Evolutionary conservation across 2,329 filamentous ascomycete genomes (phyloP), one percentile per base, ranked within the genome.

Genomic region (Apiospora saccharicola): DNA sequence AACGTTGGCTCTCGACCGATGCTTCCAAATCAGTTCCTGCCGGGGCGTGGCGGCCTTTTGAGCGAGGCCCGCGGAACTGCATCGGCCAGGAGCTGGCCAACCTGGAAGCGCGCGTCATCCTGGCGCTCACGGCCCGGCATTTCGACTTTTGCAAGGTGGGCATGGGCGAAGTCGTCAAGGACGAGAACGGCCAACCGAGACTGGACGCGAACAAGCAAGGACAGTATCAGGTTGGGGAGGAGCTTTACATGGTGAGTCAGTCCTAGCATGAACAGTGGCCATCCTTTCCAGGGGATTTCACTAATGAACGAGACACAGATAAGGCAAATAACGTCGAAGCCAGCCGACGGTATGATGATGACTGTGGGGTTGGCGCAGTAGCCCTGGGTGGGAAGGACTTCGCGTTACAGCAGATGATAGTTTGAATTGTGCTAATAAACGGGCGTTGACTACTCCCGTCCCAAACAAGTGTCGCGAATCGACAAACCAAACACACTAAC

Each of bases 1-100:
- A 73, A 75, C 8, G 77, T 83, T 75, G 87, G 83, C 81, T 80
- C 80, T 0, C 76, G 82, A 2, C 79, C 82, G 0, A 72, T 86
- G 75, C 73, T 83, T 2, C 85, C 86, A 0, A 83, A 86, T 53
- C 81, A 85, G 13, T 87, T 83, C 79, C 75, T 85, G 24, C 75
- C 75, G 46, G 69, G 19, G 41, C 72, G 68, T 43, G 74, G 72
- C 24, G 24, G 77, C 75, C 67, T 0, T 86, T 86, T 71, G 82
- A 84, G 51, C 73, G 78, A 5, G 84, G 84, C 0, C 78, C 79
- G 1, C 74, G 83, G 2, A 77, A 76, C 4, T 85, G 83, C 70
- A 77, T 82, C n/a, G 82, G 82, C 0, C 80, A 82, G 75, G 78
- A 79, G 43, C 74, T 85, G 41, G 82, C 82, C 0, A 75, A 78